Percentiles rank a stretch among this genome's conserved stretches.
phyloP scores from a whole-genome alignment of 2,329 filamentous ascomycete genomes.

The Paramyrothecium sp. region DNA sequence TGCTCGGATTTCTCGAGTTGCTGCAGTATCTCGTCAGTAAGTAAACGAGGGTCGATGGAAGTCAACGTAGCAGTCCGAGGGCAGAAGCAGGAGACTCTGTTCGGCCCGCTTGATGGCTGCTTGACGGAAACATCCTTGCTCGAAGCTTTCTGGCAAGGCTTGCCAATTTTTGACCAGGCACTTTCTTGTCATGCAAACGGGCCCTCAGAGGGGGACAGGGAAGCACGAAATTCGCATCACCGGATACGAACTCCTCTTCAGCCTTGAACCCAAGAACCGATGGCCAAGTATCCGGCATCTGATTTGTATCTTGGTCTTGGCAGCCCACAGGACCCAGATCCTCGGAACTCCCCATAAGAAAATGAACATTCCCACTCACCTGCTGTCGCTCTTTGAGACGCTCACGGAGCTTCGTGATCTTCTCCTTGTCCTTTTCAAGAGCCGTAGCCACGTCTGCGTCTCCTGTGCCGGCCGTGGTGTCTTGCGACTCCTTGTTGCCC shows the following conservation, averaged over 20 bases:
- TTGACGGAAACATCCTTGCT: no score
- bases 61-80: no score
- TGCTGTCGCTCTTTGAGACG: conserved; percentile 56
- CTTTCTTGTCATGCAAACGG: no score
- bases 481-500: conserved; percentile 41
- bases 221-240: no score
- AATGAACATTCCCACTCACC: conserved; percentile 42
- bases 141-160: no score
- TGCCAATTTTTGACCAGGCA: no score
- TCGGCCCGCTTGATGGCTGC: no score
- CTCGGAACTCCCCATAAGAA: conserved; percentile 6
- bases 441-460: conserved; percentile 33
- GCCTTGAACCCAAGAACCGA: background rate
- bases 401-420: conserved; percentile 56
- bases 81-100: no score
- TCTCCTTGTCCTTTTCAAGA: conserved; percentile 44
- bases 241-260: no score
- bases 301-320: background rate
- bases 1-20: conserved; percentile 59
- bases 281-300: background rate
- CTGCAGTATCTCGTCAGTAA: conserved; percentile 26
- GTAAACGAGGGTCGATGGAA: no score
- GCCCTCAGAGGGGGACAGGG: no score
- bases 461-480: conserved; percentile 29
- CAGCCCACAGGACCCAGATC: conserved; percentile 5